phyloP scores from a whole-genome alignment of 768 basidiomycete species.

The Serpula lacrymans region DNA sequence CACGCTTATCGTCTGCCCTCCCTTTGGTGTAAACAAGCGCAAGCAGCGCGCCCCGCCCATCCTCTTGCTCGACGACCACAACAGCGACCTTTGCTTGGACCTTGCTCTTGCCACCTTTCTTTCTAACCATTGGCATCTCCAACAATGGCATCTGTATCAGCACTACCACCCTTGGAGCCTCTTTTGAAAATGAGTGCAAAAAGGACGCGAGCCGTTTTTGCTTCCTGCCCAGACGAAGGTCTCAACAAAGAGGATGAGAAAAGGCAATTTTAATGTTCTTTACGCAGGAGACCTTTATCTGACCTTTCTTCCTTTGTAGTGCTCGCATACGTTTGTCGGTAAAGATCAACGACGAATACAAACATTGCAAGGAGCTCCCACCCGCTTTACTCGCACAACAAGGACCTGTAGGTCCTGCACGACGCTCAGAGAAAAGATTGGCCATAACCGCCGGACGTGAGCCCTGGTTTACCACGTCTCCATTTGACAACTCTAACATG shows the following conservation, averaged over 20 bases:
- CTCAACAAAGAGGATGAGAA: constrained; percentile 67
- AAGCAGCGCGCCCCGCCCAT: too few species aligned
- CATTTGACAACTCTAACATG: constrained; percentile 7
- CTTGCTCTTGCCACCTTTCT: background rate
- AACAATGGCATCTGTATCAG: constrained; percentile 35
- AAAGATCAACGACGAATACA: constrained; percentile 90
- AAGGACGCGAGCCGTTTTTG: constrained; percentile 70
- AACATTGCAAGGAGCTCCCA: constrained; percentile 81
- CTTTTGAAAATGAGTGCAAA: constrained; percentile 64
- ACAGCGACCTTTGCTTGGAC: too few species aligned
- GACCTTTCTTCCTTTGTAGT: constrained; percentile 31
- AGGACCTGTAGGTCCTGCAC: constrained; percentile 73
- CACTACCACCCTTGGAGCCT: constrained; percentile 65
- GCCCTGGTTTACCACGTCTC: constrained; percentile 16
- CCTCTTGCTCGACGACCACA: too few species aligned
- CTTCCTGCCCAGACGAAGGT: constrained; percentile 57
- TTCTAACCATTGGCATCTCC: background rate
- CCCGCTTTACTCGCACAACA: constrained; percentile 78
- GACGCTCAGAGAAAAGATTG: constrained; percentile 62
- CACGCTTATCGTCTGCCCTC: too few species aligned
- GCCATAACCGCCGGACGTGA: constrained; percentile 70
- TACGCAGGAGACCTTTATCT: background rate
- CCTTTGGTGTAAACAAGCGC: too few species aligned
- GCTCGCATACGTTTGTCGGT: constrained; percentile 71
- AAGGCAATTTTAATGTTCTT: constrained; percentile 42